Evolutionary conservation across 768 basidiomycete species (phyloP), one percentile per base, ranked within the genome.

Genomic region (Rossbeevera mucosa): DNA sequence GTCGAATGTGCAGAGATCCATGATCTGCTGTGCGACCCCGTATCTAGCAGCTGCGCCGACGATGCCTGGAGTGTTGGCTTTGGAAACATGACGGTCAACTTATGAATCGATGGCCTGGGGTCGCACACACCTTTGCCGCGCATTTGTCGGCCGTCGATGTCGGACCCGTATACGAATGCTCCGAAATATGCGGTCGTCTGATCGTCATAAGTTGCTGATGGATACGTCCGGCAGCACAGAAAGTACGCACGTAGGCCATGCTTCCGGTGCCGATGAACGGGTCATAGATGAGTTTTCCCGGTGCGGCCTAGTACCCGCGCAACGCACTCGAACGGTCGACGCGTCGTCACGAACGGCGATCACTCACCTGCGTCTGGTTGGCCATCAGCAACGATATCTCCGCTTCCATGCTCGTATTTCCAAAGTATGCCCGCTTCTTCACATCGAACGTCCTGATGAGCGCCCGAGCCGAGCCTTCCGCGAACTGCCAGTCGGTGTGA

Each of bases 131-230:
- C 80, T 79, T 91, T 95, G 16, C 96, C 96, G 54, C 93, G 77
- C 88, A 98, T 94, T 65, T 98, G 95, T 38, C 96, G 79, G 0
- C 96, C 96, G 63, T 98, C 95, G 45, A 99, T 97, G 66, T 98
- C 96, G 16, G 91, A 94, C 16, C 95, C 96, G 50, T 89, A 83
- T 0, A 94, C 81, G 24, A 83, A 69, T 1, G 94, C 86, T 2
- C 96, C 96, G 59, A 94, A 97, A 62, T 91, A 78, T 0, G 93
- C 90, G 3, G 81, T 79, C 0, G 94, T 90, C 91, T 94, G 64
- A 11, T 29, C 25, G 41, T 9, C 22, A 40, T 25, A 7, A 28
- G n/a, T 18, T 18, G 31, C 20, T 38, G 30, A n/a, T 24, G 44
- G 46, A 18, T 36, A 11, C 51, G 50, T 22, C 11, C 52, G 12